Evolutionary conservation across 495 filamentous ascomycete species (phyloP), one percentile per base, ranked within the genome.

Genomic region (Penicillium egyptiacum): DNA sequence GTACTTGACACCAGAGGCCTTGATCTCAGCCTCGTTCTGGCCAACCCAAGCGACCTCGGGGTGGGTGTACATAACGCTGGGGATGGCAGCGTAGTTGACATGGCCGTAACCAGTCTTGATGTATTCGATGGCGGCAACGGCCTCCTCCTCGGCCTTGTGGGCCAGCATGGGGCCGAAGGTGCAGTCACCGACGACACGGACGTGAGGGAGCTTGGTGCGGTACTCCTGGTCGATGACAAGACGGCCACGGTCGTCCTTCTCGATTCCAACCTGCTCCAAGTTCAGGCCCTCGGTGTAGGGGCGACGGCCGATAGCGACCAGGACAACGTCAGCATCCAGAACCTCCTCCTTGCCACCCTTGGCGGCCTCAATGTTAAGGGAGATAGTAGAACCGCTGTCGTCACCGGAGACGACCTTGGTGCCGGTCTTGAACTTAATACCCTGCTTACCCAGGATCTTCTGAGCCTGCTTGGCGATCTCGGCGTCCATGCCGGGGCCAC

Each of bases 131-230:
- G 84, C 92, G 12, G 94, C 94, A 47, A 97, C 92, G 53, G 81
- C 94, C 79, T 98, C 94, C 79, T 98, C 94, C 79, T 98, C 94
- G 41, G 95, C 94, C 83, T 98, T 98, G 83, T 98, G 94, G 49
- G 94, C 94, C 66, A 98, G 86, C 94, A 98, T 98, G 65, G 94
- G 95, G 17, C 94, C 94, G 76, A 98, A 98, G 17, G 94, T 98
- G 72, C 85, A 89, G 75, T 98, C 94, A 67, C 94, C 94, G 62
- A 98, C 87, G 68, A 92, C 92, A 61, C 94, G 92, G 74, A 98
- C 96, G 79, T 98, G 95, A 12, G 91, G 88, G 51, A 93, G 73
- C 80, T 96, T 96, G 67, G 94, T 98, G 77, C 94, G 91, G 82
- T 96, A 98, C 79, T 98, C 91, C 67, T 90, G 88, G 82, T 98